phyloP scores from a whole-genome alignment of 179 eudicot genomes.

The Silene coronaria region DNA sequence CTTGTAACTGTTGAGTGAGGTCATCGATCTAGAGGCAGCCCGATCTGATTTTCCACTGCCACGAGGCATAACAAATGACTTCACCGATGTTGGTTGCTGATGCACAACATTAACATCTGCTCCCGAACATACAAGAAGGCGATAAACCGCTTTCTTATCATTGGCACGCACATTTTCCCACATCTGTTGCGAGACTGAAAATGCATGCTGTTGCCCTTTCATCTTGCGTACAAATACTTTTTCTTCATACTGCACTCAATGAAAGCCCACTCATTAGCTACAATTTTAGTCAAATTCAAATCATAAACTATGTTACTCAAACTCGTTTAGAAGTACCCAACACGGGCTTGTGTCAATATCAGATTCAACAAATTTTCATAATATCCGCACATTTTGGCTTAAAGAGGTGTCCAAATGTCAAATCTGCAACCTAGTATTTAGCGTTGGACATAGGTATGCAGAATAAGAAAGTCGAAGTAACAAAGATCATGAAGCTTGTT shows the following conservation, averaged over 20 bases:
- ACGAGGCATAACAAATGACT: constrained; percentile 31
- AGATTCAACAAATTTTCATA: too few species aligned
- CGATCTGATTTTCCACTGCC: constrained; percentile 26
- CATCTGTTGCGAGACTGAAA: constrained; percentile 58
- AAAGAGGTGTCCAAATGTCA: too few species aligned
- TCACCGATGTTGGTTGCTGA: constrained; percentile 35
- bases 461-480: too few species aligned
- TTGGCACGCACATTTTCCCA: constrained; percentile 70
- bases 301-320: neutral
- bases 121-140: constrained; percentile 56
- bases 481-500: too few species aligned
- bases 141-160: constrained; percentile 70
- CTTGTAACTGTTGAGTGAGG: constrained; percentile 22
- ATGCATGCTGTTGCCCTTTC: constrained; percentile 45
- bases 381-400: too few species aligned
- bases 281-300: neutral
- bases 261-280: neutral
- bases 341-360: too few species aligned
- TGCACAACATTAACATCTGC: constrained; percentile 60
- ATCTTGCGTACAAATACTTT: constrained; percentile 63
- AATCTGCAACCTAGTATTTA: too few species aligned
- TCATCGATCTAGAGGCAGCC: constrained; percentile 32
- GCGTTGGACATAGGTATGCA: too few species aligned
- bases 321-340: neutral
- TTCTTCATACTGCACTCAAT: constrained; percentile 64